Evolutionary conservation across 225 moss, liverwort and hornwort species (phyloP), one percentile per base, ranked within the genome.

Genomic region (Thuidium tamariscinum): DNA sequence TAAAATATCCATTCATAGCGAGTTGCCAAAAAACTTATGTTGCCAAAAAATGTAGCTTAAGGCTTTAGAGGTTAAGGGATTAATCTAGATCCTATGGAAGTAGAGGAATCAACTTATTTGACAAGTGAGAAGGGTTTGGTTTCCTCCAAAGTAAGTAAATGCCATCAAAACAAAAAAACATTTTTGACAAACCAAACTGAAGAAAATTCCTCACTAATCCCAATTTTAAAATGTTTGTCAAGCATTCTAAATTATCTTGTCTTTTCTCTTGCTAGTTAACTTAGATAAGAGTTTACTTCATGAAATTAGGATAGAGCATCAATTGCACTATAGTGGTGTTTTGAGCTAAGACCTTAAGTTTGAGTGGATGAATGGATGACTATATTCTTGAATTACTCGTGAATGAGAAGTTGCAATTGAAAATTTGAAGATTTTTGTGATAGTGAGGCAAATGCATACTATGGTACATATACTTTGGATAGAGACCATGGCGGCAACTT

Each of bases 371-470:
- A 42, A 42, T 70, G 27, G 16, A 71, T 44, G 29, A 17, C 10
- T 29, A 72, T 17, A 29, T 18, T 72, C 5, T 46, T 46, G 2
- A 5, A 44, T 44, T 17, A 29, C 11, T 72, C 5, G 29, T 46
- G 2, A 5, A 44, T 44, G 3, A 30, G 1, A 72, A 46, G 10
- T 27, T 27, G 16, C 2, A 27, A 44, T 16, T 16, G 16, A 44
- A 70, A 70, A 27, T 3, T 70, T 9, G 3, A 70, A 0, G 2
- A 0, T 15, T 42, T 41, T 42, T 27, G 16, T 44, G 3, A 70
- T 0, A 44, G 0, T 44, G 10, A 5, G 5, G 9, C 0, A 48
- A 48, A 48, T 48, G 48, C 48, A 48, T 48, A 48, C 48, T 48
- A 0, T 15, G 5, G 9, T 7, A 14, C n/a, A n/a, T n/a, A 19